Conservation (phyloP, 805 yeast genomes). For the Scheffersomyces ergatensis region DNA sequence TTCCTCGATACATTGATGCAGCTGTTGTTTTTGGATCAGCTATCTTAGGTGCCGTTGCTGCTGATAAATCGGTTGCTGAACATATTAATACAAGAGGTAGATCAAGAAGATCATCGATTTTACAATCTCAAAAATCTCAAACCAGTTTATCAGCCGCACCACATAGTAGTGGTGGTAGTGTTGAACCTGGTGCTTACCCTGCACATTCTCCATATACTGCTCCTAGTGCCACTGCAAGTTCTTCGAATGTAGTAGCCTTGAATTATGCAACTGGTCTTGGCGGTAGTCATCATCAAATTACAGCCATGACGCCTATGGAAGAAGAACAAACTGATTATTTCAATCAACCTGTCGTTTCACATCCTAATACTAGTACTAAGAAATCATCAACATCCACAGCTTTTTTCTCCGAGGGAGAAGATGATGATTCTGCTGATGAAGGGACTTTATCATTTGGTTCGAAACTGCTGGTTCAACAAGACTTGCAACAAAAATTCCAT, state of each 20-base stretch:
- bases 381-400: constrained; percentile 5
- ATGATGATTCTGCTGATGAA: constrained; percentile 46
- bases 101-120: constrained; percentile 32
- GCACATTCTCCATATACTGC: constrained; percentile 74
- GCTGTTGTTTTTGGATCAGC: constrained; percentile 98
- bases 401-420: constrained; percentile 19
- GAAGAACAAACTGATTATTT: constrained; percentile 40
- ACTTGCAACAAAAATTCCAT: constrained; percentile 44
- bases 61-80: constrained; percentile 54
- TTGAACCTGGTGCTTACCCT: constrained; percentile 3
- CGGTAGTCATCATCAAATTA: constrained; percentile 27
- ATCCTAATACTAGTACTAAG: neutral
- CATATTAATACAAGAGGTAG: constrained; percentile 31
- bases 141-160: constrained; percentile 20
- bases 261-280: constrained; percentile 31
- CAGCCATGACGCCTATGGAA: constrained; percentile 37
- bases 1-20: constrained; percentile 93
- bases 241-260: constrained; percentile 54
- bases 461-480: constrained; percentile 52
- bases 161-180: constrained; percentile 7
- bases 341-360: constrained; percentile 23
- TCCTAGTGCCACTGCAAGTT: constrained; percentile 73
- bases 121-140: constrained; percentile 28
- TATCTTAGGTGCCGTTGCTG: constrained; percentile 90
- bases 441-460: constrained; percentile 60